phyloP scores from a whole-genome alignment of 192 early-diverging fungal genomes.

The Cetraspora pellucida region DNA sequence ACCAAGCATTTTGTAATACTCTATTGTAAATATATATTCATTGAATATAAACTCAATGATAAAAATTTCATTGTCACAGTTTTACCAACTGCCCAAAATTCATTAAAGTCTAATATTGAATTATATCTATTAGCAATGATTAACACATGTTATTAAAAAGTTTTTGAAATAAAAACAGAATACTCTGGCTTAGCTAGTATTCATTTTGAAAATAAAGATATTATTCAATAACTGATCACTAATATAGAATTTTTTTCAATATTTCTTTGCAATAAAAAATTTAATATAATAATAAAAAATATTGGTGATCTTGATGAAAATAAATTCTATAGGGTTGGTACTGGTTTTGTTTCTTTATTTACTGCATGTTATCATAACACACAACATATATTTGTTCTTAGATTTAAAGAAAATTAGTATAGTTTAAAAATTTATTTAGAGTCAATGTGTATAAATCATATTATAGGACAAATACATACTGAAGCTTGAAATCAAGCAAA shows the following conservation, averaged over 20 bases:
- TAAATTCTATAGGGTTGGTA: no score
- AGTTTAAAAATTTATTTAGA: not conserved
- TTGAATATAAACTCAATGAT: no score
- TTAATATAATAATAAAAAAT: no score
- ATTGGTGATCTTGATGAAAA: not conserved
- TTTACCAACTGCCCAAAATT: not conserved
- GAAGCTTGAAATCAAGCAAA: not conserved
- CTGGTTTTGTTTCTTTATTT: not conserved
- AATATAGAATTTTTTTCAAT: conserved; percentile 15
- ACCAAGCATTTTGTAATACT: no score
- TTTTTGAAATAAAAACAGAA: not conserved
- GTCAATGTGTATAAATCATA: not conserved
- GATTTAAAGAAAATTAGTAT: not conserved
- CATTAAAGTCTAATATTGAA: not conserved
- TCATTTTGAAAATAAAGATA: not conserved
- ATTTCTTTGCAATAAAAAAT: not conserved
- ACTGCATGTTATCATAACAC: not conserved
- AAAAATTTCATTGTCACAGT: no score
- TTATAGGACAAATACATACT: not conserved
- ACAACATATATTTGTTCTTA: not conserved
- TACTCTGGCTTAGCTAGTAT: not conserved
- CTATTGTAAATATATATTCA: no score
- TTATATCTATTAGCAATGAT: not conserved
- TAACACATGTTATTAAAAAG: not conserved
- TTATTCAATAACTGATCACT: not conserved